Evolutionary conservation across 495 filamentous ascomycete species (phyloP), one percentile per base, ranked within the genome.

Genomic region (Neurospora intermedia): DNA sequence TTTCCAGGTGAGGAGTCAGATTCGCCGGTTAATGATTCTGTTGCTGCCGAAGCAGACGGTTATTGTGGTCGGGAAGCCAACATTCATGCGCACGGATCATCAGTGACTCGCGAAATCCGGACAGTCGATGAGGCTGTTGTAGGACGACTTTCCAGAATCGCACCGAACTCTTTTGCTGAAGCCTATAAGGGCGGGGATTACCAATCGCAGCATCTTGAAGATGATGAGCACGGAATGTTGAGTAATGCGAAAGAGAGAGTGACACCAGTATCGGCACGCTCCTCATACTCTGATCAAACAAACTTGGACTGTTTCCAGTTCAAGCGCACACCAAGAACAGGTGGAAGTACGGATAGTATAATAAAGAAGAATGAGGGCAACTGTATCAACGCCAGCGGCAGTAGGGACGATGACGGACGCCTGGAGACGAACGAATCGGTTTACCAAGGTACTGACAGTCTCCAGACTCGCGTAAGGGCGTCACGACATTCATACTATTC

Each of bases 271-370:
- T 40, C 20, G 10, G 45, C 40, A n/a, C 38, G 59, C 31, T 54
- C 74, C 1, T 78, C 73, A n/a, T 73, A 70, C 43, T 75, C 73
- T 48, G 31, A 69, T 16, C 23, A 69, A 3, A 72, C 62, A 31
- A 81, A 77, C 23, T 38, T 15, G 23, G 31, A 35, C 54, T 3
- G 16, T 27, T 31, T 27, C 15, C 13, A 15, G 35, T 66, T 66
- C 27, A 66, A 6, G 13, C 27, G 31, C 27, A 35, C 54, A 66
- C 54, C 27, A 31, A 18, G 54, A 35, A 31, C 27, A 4, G 54
- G 23, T 66, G 54, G 31, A 4, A 66, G 54, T 66, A 66, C 54
- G 13, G 54, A 15, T 38, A 66, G 54, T 6, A 35, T 35, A 15
- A 66, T 66, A 35, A 66, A 66, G 54, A 35, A 38, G 54, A 35